Evolutionary conservation across 768 basidiomycete species (phyloP), one percentile per base, ranked within the genome.

Genomic region (Panaeolus cyanescens): DNA sequence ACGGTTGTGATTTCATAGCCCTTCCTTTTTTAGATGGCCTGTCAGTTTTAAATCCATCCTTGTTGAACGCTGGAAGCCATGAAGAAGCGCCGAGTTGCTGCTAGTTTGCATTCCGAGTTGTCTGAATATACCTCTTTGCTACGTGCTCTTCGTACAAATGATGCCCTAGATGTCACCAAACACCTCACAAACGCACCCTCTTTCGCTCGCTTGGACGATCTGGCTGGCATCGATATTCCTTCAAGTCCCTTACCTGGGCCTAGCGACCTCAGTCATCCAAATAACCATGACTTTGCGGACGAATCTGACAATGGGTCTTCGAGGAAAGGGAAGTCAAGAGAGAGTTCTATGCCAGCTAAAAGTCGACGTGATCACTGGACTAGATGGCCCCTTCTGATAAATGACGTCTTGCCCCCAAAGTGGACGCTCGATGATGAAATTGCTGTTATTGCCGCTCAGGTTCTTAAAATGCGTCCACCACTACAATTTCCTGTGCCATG

Each of bases 391-490:
- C 80, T 92, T 55, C 80, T 85, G 17, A 65, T 78, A 3, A 76
- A 78, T 15, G 89, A 93, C 65, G 81, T 90, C 15, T 76, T 80
- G 22, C 75, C 83, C 8, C 90, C 92, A 1, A 86, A 91, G 72
- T 93, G 88, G 87, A 74, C 74, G 8, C 74, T 93, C 20, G 80
- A 86, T 53, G 91, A 93, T 64, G 92, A 93, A 72, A 79, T 93
- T 8, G 71, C 72, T 20, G 69, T 78, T 2, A 67, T 92, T 31
- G 79, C 80, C 5, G 72, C 78, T 19, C 70, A 77, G 12, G 71
- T 74, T 30, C 61, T 80, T 39, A 77, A 65, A 45, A 63, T 62
- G 17, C 67, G 67, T 40, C 32, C 65, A 9, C 65, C 57, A 17
- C 58, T 65, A 19, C 40, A 34, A 9, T 63, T 71, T 8, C 66